Evolutionary conservation across 495 filamentous ascomycete species (phyloP).

Genomic region (Platismatia glauca): DNA sequence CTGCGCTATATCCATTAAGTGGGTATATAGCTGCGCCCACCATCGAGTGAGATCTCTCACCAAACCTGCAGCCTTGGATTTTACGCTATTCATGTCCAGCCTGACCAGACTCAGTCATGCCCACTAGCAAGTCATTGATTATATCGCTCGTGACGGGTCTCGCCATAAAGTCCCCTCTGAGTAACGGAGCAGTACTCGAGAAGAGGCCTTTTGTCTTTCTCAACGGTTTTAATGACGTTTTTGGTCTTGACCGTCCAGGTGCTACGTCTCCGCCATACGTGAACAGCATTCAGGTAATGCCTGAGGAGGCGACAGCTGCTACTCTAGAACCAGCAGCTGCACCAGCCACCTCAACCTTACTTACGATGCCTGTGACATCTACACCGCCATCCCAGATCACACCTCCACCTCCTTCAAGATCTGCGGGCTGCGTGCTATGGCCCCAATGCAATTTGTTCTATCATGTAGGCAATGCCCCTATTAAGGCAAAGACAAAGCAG

Average conservation of each 20-base stretch:
- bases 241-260: too few relatives aligned
- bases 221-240: background rate
- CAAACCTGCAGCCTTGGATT: background rate
- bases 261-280: background rate
- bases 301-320: background rate
- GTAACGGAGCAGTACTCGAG: background rate
- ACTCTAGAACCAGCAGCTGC: background rate
- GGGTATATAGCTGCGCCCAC: background rate
- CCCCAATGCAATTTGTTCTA: conserved; percentile 9
- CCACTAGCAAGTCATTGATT: background rate
- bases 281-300: background rate
- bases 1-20: background rate
- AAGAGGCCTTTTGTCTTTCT: background rate
- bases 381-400: background rate
- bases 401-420: background rate
- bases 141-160: background rate
- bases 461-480: background rate
- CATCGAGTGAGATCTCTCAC: background rate
- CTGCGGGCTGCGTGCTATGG: background rate
- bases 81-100: background rate
- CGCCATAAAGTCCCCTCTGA: background rate
- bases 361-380: background rate
- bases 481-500: background rate
- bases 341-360: background rate
- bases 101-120: background rate